Evolutionary conservation across 108 stramenopile genomes (phyloP).

Genomic region (Cylindrotheca closterium): DNA sequence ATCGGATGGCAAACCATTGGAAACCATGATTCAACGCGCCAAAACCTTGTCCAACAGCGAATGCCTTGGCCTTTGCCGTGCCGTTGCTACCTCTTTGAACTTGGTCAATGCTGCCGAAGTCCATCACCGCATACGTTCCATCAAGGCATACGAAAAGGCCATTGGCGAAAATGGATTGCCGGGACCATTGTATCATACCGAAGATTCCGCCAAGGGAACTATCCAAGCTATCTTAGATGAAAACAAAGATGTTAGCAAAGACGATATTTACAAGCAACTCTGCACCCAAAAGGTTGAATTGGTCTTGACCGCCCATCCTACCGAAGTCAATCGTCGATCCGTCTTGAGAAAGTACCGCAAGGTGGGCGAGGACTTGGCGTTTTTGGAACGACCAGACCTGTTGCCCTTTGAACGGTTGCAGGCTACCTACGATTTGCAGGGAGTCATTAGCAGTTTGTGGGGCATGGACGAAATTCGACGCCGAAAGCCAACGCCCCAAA

Average conservation of each 20-base stretch:
- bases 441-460: constrained; percentile 77
- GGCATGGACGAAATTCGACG: constrained; percentile 93
- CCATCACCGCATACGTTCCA: constrained; percentile 74
- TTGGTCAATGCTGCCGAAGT: constrained; percentile 84
- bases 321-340: constrained; percentile 69
- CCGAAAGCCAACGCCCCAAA: constrained; percentile 88
- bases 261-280: constrained; percentile 86
- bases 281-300: constrained; percentile 90
- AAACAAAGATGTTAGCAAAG: constrained; percentile 38
- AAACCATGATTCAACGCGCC: constrained; percentile 60
- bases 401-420: constrained; percentile 72
- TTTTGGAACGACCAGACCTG: constrained; percentile 70
- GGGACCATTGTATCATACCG: constrained; percentile 72
- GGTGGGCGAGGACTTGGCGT: constrained; percentile 53
- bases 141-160: constrained; percentile 35
- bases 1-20: constrained; percentile 44
- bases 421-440: constrained; percentile 58
- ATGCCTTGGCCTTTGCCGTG: constrained; percentile 71
- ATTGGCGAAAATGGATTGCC: constrained; percentile 9
- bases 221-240: constrained; percentile 60
- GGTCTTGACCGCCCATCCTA: constrained; percentile 97
- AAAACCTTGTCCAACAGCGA: constrained; percentile 51
- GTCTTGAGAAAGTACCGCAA: constrained; percentile 55
- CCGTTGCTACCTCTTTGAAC: constrained; percentile 69
- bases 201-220: constrained; percentile 77